Conservation (phyloP, 164 flowering plant genomes). For the Cinnamomum micranthum region DNA sequence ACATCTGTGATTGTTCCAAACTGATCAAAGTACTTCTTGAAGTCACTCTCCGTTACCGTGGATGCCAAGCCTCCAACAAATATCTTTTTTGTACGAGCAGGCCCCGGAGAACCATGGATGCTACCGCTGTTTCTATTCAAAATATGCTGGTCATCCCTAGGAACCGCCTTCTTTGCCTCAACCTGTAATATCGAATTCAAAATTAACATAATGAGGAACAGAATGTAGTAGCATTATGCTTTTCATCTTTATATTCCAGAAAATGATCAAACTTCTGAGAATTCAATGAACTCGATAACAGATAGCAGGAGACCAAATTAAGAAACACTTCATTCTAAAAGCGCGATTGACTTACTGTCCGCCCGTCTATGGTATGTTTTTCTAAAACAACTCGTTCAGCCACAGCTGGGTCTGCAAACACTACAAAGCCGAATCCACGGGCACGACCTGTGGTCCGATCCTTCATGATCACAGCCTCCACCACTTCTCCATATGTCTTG, state of each 20-base stretch:
- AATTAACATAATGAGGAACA: conserved; percentile 2
- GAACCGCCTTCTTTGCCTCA: conserved; percentile 86
- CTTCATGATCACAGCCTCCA: conserved; percentile 88
- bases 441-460: conserved; percentile 87
- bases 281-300: not conserved
- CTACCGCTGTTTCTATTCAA: conserved; percentile 37
- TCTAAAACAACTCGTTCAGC: conserved; percentile 81
- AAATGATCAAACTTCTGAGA: not conserved
- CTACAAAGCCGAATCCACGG: conserved; percentile 88
- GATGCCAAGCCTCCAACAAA: conserved; percentile 87
- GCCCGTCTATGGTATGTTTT: conserved; percentile 79
- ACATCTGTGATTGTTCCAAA: conserved; percentile 73
- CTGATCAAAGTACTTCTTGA: conserved; percentile 70
- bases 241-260: not conserved
- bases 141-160: conserved; percentile 66
- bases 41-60: conserved; percentile 68
- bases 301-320: not conserved
- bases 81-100: conserved; percentile 64
- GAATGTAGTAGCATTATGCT: not conserved
- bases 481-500: conserved; percentile 72
- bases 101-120: conserved; percentile 58
- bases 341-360: conserved; percentile 51
- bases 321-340: not conserved
- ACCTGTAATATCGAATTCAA: conserved; percentile 38
- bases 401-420: conserved; percentile 80